These are phyloP conservation scores for Bidens hawaiensis DNA, from an alignment of 140 eudicot species.

Conservation along the genomic window DNA sequence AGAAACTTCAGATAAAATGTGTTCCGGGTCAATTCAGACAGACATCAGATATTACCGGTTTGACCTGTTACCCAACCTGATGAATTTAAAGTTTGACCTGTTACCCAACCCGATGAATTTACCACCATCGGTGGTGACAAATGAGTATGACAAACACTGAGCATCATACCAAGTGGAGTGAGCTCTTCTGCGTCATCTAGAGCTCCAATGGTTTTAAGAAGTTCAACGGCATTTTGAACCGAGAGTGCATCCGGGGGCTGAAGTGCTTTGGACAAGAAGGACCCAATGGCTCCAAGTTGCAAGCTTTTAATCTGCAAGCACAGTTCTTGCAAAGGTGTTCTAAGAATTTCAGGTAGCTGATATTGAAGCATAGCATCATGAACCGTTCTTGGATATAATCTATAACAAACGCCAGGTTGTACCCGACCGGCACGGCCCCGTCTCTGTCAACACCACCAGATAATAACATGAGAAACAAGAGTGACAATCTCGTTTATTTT, in stretches of 20 bases:
- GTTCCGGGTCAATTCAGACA: neutral
- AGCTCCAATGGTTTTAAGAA: conserved; percentile 94
- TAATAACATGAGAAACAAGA: conserved; percentile 7
- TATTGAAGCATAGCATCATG: conserved; percentile 89
- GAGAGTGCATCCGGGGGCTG: conserved; percentile 96
- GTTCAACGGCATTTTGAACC: conserved; percentile 91
- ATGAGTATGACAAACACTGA: neutral
- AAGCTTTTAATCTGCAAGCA: conserved; percentile 91
- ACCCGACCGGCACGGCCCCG: conserved; percentile 48
- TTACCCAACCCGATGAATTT: neutral
- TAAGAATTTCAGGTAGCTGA: conserved; percentile 90
- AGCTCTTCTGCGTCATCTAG: conserved; percentile 89
- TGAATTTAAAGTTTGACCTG: no score
- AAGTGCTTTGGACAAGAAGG: conserved; percentile 78
- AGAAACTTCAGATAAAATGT: neutral
- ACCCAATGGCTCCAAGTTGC: conserved; percentile 72
- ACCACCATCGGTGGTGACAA: neutral
- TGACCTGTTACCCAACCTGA: neutral
- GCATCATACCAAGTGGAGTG: conserved; percentile 76
- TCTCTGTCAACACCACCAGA: conserved; percentile 19
- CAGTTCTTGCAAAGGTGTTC: conserved; percentile 93
- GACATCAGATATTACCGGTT: neutral
- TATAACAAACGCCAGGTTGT: conserved; percentile 89
- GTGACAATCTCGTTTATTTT: neutral
- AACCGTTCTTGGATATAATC: conserved; percentile 80